These are phyloP conservation scores for Chloris gayana DNA, from an alignment of 176 grass and related monocot genomes.

Conservation along the genomic window DNA sequence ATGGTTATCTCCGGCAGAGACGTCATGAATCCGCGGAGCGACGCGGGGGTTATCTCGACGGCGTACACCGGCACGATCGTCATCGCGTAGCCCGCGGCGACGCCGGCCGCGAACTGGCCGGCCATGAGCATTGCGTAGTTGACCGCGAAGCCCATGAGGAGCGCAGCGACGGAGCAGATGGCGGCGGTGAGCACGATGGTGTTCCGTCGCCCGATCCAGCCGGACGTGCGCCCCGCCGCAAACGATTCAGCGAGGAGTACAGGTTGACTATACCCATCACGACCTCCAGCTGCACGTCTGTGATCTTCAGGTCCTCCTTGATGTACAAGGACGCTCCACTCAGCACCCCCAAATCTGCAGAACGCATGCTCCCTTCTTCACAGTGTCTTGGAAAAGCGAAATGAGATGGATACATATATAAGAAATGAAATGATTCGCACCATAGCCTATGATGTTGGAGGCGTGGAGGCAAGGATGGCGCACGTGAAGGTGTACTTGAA, in stretches of 20 bases:
- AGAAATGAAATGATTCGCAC: background rate
- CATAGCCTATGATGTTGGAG: conserved; percentile 63
- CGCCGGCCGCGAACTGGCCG: conserved; percentile 54
- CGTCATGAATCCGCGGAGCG: conserved; percentile 53
- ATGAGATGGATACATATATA: too few relatives aligned
- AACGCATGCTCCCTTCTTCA: background rate
- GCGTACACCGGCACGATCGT: conserved; percentile 69
- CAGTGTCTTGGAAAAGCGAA: too few relatives aligned
- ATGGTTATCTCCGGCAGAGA: conserved; percentile 79
- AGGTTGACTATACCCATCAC: conserved; percentile 45
- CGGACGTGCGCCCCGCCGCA: conserved; percentile 61
- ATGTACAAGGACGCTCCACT: conserved; percentile 63
- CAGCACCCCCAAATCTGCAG: conserved; percentile 71
- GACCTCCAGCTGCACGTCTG: conserved; percentile 42
- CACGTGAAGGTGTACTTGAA: conserved; percentile 30
- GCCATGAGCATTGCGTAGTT: conserved; percentile 59
- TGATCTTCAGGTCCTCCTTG: conserved; percentile 56
- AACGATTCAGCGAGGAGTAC: conserved; percentile 69
- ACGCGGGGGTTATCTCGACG: conserved; percentile 57
- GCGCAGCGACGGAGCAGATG: conserved; percentile 51
- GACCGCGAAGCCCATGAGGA: conserved; percentile 61
- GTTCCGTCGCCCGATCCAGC: conserved; percentile 68
- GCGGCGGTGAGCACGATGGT: conserved; percentile 51
- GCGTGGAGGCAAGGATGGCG: conserved; percentile 64
- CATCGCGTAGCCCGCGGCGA: conserved; percentile 60